These are phyloP conservation scores for Phytophthora foliorum DNA, from an alignment of 352 stramenopile genomes.

Conservation along the genomic window DNA sequence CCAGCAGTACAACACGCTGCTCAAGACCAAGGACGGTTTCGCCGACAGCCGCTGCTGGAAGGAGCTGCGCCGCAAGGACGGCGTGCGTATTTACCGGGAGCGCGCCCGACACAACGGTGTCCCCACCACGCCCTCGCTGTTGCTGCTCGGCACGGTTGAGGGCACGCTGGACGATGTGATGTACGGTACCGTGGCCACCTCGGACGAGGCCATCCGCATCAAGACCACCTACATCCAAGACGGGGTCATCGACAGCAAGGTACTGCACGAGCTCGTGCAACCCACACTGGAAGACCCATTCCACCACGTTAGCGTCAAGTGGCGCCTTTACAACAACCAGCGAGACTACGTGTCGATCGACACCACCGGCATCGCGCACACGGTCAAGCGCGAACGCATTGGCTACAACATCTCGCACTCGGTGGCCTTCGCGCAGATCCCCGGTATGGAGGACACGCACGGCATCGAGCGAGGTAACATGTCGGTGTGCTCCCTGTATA, in stretches of 20 bases:
- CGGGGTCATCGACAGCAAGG: constrained; percentile 57
- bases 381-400: constrained; percentile 44
- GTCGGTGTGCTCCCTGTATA: constrained; percentile 60
- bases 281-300: constrained; percentile 55
- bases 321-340: constrained; percentile 52
- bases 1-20: constrained; percentile 55
- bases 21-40: constrained; percentile 53
- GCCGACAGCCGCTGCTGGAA: constrained; percentile 48
- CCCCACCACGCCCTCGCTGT: constrained; percentile 50
- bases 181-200: constrained; percentile 57
- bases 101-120: constrained; percentile 30
- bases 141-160: constrained; percentile 63
- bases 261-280: constrained; percentile 57
- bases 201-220: constrained; percentile 58
- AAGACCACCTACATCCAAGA: constrained; percentile 63
- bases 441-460: constrained; percentile 42
- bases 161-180: constrained; percentile 74
- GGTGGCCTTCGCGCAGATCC: constrained; percentile 57
- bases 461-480: constrained; percentile 58
- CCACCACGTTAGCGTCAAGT: constrained; percentile 61
- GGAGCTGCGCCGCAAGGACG: constrained; percentile 46
- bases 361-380: constrained; percentile 49
- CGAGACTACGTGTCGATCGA: constrained; percentile 70
- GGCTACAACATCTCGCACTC: constrained; percentile 69
- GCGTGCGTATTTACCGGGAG: constrained; percentile 51